These are phyloP conservation scores for Helicostylum pulchrum DNA, from an alignment of 192 early-diverging fungal species.

Conservation along the genomic window DNA sequence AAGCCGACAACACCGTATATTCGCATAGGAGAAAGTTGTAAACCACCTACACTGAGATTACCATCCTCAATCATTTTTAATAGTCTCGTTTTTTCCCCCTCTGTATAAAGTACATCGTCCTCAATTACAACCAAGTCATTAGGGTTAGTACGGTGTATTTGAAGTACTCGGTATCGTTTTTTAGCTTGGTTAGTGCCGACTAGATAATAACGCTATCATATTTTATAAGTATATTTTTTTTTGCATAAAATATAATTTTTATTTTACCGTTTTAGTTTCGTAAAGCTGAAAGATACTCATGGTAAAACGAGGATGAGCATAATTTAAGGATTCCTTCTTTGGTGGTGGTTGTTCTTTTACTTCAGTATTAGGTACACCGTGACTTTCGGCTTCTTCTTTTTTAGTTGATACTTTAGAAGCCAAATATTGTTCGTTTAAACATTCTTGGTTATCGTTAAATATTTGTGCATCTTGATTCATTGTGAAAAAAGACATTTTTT, in stretches of 20 bases:
- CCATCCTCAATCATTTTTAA: slow-evolving; percentile 77
- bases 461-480: slow-evolving; percentile 35
- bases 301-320: slow-evolving; percentile 36
- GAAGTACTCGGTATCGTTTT: slow-evolving; percentile 75
- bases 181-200: slow-evolving; percentile 81
- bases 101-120: slow-evolving; percentile 76
- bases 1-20: slow-evolving; percentile 86
- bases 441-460: slow-evolving; percentile 24
- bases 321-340: slow-evolving; percentile 10
- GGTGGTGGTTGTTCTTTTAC: not conserved
- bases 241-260: not conserved
- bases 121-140: slow-evolving; percentile 71
- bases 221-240: not conserved
- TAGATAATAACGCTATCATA: slow-evolving; percentile 65
- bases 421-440: slow-evolving; percentile 14
- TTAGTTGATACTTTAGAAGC: slow-evolving; percentile 3
- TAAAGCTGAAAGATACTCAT: slow-evolving; percentile 80
- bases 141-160: slow-evolving; percentile 78
- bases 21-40: slow-evolving; percentile 55
- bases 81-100: slow-evolving; percentile 67
- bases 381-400: not conserved
- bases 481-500: not conserved
- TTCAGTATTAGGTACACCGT: not conserved
- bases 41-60: slow-evolving; percentile 70
- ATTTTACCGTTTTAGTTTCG: slow-evolving; percentile 77